These are phyloP conservation scores for Dictyostelium citrinum DNA, from an alignment of 78 protist genomes.

Conservation along the genomic window DNA sequence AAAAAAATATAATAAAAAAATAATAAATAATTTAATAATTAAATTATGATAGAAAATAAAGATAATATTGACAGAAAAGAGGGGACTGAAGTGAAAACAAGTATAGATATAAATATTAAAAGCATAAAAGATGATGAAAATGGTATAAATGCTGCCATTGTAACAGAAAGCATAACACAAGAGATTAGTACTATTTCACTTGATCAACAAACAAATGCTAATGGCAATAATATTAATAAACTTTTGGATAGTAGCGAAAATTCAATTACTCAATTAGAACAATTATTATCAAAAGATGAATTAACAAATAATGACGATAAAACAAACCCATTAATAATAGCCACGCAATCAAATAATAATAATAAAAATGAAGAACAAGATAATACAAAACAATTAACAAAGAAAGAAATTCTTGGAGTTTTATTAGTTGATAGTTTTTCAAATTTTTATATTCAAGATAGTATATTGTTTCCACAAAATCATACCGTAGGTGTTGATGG, in stretches of 20 bases:
- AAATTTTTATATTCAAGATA: slow-evolving; percentile 4
- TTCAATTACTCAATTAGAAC: neutral
- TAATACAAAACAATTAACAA: neutral
- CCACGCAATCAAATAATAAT: neutral
- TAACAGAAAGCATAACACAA: neutral
- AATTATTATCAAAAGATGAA: neutral
- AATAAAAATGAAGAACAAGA: neutral
- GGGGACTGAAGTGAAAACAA: neutral
- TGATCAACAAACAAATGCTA: neutral
- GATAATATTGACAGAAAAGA: neutral
- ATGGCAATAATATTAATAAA: neutral
- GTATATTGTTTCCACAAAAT: neutral
- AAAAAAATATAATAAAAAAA: neutral
- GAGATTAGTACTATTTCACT: neutral
- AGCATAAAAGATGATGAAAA: neutral
- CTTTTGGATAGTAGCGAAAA: neutral
- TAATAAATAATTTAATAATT: neutral
- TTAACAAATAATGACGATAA: neutral
- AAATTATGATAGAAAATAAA: neutral
- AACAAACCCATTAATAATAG: neutral
- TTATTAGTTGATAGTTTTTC: slow-evolving; percentile 47
- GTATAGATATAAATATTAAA: neutral
- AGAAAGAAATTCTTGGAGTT: slow-evolving; percentile 36
- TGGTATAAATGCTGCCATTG: neutral
- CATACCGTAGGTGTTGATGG: neutral